A percentile compares a stretch with the other conserved stretches of the same genome.
Evolutionary conservation across 176 grass and related monocot species (phyloP).

Genomic region (Cenchrus purpureus): DNA sequence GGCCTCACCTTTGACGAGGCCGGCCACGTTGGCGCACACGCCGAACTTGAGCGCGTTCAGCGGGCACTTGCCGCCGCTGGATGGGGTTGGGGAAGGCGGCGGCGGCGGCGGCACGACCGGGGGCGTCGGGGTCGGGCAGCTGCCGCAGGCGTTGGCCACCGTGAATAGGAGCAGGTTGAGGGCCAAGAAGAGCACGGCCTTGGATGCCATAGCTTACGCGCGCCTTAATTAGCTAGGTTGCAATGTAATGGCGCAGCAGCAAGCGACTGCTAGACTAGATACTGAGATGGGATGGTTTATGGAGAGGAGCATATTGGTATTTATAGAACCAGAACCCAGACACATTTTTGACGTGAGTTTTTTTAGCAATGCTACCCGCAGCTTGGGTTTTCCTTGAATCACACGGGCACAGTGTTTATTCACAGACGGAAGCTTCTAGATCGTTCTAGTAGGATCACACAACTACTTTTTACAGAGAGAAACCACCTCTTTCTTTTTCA

Average conservation of each 20-base stretch:
- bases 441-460: neutral
- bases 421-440: neutral
- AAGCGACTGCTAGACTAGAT: neutral
- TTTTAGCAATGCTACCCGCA: neutral
- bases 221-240: neutral
- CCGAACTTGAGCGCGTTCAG: conserved; percentile 68
- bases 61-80: conserved; percentile 46
- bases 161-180: conserved; percentile 63
- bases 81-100: conserved; percentile 21
- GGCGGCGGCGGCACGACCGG: conserved; percentile 29
- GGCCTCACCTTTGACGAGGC: conserved; percentile 40
- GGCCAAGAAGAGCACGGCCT: conserved; percentile 51
- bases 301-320: conserved; percentile 28
- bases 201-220: conserved; percentile 47
- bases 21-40: conserved; percentile 60
- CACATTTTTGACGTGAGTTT: neutral
- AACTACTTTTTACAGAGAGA: neutral
- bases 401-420: neutral
- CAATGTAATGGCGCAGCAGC: neutral
- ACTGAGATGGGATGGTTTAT: conserved; percentile 37
- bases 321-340: conserved; percentile 44
- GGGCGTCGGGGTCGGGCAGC: conserved; percentile 42
- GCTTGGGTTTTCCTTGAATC: neutral
- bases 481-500: neutral
- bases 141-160: conserved; percentile 52